Conservation (phyloP, 106 monocot genomes). For the Hemerocallis citrina region DNA sequence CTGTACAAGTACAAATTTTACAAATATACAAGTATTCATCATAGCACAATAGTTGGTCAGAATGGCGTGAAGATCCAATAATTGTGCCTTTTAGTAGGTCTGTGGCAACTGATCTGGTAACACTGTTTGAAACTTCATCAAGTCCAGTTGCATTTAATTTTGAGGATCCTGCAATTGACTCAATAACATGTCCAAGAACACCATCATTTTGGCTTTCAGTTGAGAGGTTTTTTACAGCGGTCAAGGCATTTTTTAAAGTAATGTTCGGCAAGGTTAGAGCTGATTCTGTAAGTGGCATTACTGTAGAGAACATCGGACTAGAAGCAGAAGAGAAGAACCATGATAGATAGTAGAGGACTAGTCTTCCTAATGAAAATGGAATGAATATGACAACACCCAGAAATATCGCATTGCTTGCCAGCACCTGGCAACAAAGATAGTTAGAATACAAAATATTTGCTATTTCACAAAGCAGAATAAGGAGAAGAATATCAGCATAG, state of each 20-base stretch:
- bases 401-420: conserved; percentile 99
- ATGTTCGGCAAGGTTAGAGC: conserved; percentile 69
- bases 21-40: too few species aligned
- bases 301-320: conserved; percentile 49
- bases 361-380: conserved; percentile 87
- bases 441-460: neutral
- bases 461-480: neutral
- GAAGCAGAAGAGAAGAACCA: conserved; percentile 84
- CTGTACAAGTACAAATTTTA: too few species aligned
- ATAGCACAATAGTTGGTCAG: conserved; percentile 98
- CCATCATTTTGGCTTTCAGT: conserved; percentile 45
- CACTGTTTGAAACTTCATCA: conserved; percentile 17
- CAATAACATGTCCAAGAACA: conserved; percentile 40
- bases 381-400: conserved; percentile 83
- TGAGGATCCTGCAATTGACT: conserved; percentile 40
- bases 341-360: conserved; percentile 69
- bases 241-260: conserved; percentile 67
- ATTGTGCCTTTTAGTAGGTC: conserved; percentile 31
- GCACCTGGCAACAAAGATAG: conserved; percentile 42
- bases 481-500: neutral
- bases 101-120: conserved; percentile 14
- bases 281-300: conserved; percentile 65
- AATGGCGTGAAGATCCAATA: conserved; percentile 61
- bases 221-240: conserved; percentile 60
- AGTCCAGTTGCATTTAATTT: conserved; percentile 48